Base-by-base conservation (phyloP, 148 eudicot genomes). In the Diospyros kaki region DNA sequence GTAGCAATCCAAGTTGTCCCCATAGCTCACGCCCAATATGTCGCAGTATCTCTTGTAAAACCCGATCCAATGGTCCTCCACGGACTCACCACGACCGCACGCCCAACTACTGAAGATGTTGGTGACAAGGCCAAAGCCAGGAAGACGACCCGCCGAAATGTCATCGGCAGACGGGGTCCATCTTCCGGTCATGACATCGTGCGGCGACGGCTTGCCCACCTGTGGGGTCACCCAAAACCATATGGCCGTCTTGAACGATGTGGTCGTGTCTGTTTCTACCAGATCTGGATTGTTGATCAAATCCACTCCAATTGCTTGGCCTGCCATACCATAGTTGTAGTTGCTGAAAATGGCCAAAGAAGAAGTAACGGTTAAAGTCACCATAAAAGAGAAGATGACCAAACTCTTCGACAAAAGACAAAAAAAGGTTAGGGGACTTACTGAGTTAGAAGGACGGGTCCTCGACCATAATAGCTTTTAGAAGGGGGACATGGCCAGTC, bases 371-470 rank as follows among this genome's bases (percentile, higher is more conserved):
- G 72, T 53, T 6, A 69, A 69, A 53, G 17, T 6, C 3, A 6
- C 3, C 28, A 28, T 28, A 28, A 28, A 55, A 13, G 12, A 55
- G 28, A 10, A 55, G 8, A 55, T 55, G 52, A 48, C 52, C 6
- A 28, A 8, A 4, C 8, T 48, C 8, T 4, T 48, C 8, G 4
- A 4, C 8, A 8, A 48, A 4, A 48, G 8, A 4, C 8, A 4
- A 48, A 48, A 48, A 48, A 48, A 8, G 8, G 8, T 48, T 48
- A 4, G 4, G 8, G 52, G 8, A 48, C 85, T 75, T 78, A 88
- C 89, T 82, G 76, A 1, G 89, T 72, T 58, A 88, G 51, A 75
- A 84, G 91, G 58, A 88, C 86, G 1, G 91, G 89, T n/a, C 87
- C 91, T 38, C 89, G 78, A 9, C 89, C 89, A 58, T 71, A 88